Evolutionary conservation across 2,329 filamentous ascomycete genomes (phyloP).

Genomic region (Trichophyton mentagrophytes): DNA sequence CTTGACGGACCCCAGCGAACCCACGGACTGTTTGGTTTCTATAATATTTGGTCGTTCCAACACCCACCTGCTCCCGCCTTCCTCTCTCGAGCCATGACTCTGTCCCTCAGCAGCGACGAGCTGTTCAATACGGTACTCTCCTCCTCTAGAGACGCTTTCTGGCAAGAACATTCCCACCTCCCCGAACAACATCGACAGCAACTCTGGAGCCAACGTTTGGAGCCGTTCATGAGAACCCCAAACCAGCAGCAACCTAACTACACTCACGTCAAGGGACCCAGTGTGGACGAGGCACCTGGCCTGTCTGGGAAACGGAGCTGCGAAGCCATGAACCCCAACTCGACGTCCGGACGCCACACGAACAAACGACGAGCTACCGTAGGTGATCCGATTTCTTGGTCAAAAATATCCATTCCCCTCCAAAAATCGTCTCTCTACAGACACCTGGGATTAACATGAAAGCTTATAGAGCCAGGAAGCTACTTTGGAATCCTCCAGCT

Average conservation of each 20-base stretch:
- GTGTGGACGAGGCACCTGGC: constrained; percentile 17
- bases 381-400: constrained; percentile 32
- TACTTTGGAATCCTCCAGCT: not conserved
- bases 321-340: constrained; percentile 27
- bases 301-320: constrained; percentile 32
- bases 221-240: constrained; percentile 26
- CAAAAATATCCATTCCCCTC: constrained; percentile 14
- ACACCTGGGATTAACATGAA: constrained; percentile 11
- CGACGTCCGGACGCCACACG: constrained; percentile 27
- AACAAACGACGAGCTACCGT: constrained; percentile 36
- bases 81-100: constrained; percentile 18
- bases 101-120: constrained; percentile 26
- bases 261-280: constrained; percentile 14
- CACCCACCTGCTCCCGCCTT: constrained; percentile 6
- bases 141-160: constrained; percentile 31
- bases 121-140: constrained; percentile 31
- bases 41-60: constrained; percentile 11
- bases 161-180: constrained; percentile 30
- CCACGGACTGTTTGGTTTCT: not conserved
- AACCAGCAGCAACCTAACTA: constrained; percentile 10
- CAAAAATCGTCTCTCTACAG: constrained; percentile 7
- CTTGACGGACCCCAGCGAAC: not conserved
- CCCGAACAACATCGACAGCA: constrained; percentile 29
- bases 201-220: constrained; percentile 30
- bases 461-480: constrained; percentile 10